These are phyloP conservation scores for Rubia peregrina DNA, from an alignment of 305 asterid genomes.

Conservation along the genomic window DNA sequence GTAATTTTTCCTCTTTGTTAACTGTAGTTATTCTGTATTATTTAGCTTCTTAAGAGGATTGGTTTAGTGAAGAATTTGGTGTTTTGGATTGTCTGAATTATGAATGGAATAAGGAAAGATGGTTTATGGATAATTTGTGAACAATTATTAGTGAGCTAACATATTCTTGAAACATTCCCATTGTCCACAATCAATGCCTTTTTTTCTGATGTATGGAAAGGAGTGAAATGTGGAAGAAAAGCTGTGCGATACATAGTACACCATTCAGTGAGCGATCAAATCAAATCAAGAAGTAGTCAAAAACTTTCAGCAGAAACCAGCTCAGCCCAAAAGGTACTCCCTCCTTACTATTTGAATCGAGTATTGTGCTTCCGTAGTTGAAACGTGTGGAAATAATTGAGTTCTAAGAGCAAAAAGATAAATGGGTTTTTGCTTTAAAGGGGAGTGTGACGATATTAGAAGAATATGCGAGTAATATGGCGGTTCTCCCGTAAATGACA, in stretches of 20 bases:
- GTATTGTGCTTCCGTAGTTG: too few relatives aligned
- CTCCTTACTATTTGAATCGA: too few relatives aligned
- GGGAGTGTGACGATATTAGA: too few relatives aligned
- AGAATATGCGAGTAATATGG: too few relatives aligned
- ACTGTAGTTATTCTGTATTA: not conserved
- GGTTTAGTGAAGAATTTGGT: not conserved
- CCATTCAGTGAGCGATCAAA: constrained; percentile 18
- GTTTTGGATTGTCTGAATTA: not conserved
- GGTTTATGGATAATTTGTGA: not conserved
- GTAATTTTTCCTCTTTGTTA: constrained; percentile 12
- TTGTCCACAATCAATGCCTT: not conserved
- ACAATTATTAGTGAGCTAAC: not conserved
- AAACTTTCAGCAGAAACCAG: not conserved
- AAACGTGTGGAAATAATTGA: too few relatives aligned
- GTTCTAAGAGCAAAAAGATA: too few relatives aligned
- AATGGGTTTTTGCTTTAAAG: too few relatives aligned
- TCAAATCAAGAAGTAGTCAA: constrained; percentile 9
- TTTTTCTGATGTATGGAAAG: not conserved
- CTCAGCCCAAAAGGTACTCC: not conserved
- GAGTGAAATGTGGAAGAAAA: not conserved
- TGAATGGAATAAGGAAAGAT: not conserved
- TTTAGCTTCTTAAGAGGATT: too few relatives aligned
- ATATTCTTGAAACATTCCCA: not conserved
- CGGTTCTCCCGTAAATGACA: too few relatives aligned
- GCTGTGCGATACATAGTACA: constrained; percentile 4